phyloP scores from a whole-genome alignment of 331 rosid genomes.

The Quercus lobata region DNA sequence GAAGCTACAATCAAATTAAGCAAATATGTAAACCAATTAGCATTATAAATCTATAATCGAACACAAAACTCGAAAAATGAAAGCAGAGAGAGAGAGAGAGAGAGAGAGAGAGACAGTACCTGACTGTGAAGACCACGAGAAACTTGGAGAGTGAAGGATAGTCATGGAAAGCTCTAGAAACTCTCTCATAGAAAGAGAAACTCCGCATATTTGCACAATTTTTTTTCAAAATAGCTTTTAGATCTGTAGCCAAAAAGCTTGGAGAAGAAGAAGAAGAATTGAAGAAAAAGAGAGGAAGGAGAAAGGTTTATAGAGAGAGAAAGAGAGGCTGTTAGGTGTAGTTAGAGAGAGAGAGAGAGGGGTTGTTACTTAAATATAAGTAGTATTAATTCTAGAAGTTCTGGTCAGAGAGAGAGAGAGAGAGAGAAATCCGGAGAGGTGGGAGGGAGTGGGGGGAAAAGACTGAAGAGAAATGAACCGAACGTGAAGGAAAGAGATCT shows the following conservation, averaged over 20 bases:
- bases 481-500: too few species aligned
- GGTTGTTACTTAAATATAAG: not conserved
- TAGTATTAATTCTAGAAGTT: not conserved
- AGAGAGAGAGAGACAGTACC: constrained; percentile 57
- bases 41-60: not conserved
- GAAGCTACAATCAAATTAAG: not conserved
- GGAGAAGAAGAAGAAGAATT: not conserved
- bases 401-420: not conserved
- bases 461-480: too few species aligned
- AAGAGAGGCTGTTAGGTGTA: not conserved
- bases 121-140: constrained; percentile 56
- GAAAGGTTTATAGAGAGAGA: not conserved
- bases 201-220: constrained; percentile 33
- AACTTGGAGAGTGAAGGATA: constrained; percentile 45
- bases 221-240: not conserved
- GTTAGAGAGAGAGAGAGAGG: not conserved
- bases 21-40: not conserved
- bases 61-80: not conserved
- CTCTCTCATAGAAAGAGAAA: constrained; percentile 27
- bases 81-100: not conserved
- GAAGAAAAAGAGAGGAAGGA: not conserved
- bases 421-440: constrained; percentile 15
- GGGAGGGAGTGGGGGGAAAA: not conserved
- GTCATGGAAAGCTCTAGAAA: constrained; percentile 48
- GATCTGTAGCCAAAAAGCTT: constrained; percentile 16